Conservation (phyloP, 768 basidiomycete genomes). For the Boletus rufocinnamomeus region DNA sequence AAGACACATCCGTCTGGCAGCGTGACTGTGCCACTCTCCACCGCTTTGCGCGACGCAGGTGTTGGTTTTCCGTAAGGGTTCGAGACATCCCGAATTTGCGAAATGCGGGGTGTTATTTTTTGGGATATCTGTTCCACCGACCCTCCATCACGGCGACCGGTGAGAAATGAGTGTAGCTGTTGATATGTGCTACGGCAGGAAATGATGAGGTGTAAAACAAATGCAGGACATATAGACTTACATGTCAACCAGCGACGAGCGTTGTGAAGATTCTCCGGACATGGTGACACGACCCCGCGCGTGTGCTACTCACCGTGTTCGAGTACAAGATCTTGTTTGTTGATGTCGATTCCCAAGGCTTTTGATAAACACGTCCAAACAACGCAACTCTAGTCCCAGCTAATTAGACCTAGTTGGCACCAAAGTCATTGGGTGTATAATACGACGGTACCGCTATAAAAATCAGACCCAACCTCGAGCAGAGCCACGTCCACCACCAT, state of each 20-base stretch:
- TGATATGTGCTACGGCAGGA: conserved; percentile 54
- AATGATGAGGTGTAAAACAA: conserved; percentile 1
- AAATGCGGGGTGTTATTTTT: conserved; percentile 57
- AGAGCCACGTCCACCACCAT: conserved; percentile 78
- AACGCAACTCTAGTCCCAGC: not conserved
- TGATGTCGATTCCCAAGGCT: conserved; percentile 24
- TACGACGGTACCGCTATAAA: not conserved
- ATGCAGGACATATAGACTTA: conserved; percentile 25
- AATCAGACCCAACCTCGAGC: conserved; percentile 65
- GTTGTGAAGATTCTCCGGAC: conserved; percentile 52
- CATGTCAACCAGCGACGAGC: conserved; percentile 75
- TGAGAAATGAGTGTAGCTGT: conserved; percentile 60
- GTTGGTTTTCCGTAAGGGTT: conserved; percentile 72
- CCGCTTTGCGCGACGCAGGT: conserved; percentile 60
- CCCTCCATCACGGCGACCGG: conserved; percentile 59
- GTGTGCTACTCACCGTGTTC: conserved; percentile 3
- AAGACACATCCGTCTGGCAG: conserved; percentile 66
- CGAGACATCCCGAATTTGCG: conserved; percentile 56
- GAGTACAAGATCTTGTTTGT: conserved; percentile 24
- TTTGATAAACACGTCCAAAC: conserved; percentile 27
- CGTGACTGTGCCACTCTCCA: conserved; percentile 67
- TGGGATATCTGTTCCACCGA: conserved; percentile 59
- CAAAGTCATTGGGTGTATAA: not conserved
- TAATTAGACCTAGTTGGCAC: not conserved
- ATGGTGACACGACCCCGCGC: conserved; percentile 29